Percentiles rank a stretch among this genome's conserved stretches.
These are phyloP conservation scores for Lachnellula hyalina DNA, from an alignment of 2,329 filamentous ascomycete species.

Conservation along the genomic window DNA sequence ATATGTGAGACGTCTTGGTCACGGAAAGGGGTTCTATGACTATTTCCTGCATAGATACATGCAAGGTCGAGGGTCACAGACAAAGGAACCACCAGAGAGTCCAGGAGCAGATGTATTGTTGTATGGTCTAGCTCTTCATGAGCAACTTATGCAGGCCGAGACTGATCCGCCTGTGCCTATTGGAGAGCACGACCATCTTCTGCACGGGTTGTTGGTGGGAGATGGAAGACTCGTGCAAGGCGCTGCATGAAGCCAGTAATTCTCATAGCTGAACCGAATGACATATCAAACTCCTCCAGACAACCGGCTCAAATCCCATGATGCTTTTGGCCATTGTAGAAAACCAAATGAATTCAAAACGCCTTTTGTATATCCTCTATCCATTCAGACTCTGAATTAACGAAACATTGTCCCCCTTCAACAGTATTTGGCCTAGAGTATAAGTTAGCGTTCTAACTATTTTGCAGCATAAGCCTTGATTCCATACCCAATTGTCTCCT, in stretches of 20 bases:
- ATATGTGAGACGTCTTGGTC: conserved; percentile 71
- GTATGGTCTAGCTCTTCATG: conserved; percentile 75
- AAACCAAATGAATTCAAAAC: conserved; percentile 18
- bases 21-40: conserved; percentile 97
- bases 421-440: conserved; percentile 53
- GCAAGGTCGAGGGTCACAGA: conserved; percentile 35
- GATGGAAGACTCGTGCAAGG: conserved; percentile 54
- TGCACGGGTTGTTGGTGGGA: conserved; percentile 73
- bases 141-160: conserved; percentile 67
- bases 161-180: conserved; percentile 64
- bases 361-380: conserved; percentile 23
- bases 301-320: conserved; percentile 4
- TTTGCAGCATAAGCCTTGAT: too few relatives aligned
- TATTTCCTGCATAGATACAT: conserved; percentile 76
- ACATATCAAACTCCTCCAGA: conserved; percentile 10
- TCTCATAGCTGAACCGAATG: conserved; percentile 7
- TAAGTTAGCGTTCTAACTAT: conserved; percentile 17
- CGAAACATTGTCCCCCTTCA: conserved; percentile 64
- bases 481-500: conserved; percentile 70
- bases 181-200: conserved; percentile 68
- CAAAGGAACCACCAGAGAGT: conserved; percentile 42
- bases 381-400: conserved; percentile 47
- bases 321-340: conserved; percentile 17
- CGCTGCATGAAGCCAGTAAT: conserved; percentile 13
- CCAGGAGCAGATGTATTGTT: conserved; percentile 54